Percentiles rank a stretch among this genome's conserved stretches.
phyloP scores from a whole-genome alignment of 495 filamentous ascomycete species.

The Apodospora peruviana region DNA sequence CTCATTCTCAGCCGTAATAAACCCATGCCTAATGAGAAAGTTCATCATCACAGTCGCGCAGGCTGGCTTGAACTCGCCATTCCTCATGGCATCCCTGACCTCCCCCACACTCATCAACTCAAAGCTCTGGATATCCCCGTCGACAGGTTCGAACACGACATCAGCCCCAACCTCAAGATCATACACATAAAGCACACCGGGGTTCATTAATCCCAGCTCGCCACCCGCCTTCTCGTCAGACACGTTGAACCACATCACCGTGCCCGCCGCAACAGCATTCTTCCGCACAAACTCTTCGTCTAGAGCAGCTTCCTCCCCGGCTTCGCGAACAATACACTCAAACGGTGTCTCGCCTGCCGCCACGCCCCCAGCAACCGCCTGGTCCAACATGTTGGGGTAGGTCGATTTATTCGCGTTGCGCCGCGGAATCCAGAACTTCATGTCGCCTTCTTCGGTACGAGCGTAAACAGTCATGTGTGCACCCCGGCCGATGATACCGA shows the following conservation, averaged over 20 bases:
- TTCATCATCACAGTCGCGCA: slow-evolving; percentile 45
- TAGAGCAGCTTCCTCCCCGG: slow-evolving; percentile 50
- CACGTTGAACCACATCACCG: slow-evolving; percentile 36
- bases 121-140: slow-evolving; percentile 51
- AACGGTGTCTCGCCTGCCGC: slow-evolving; percentile 34
- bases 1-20: slow-evolving; percentile 48
- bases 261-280: slow-evolving; percentile 27
- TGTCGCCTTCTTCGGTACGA: slow-evolving; percentile 10
- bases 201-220: slow-evolving; percentile 44
- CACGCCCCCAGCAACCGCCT: slow-evolving; percentile 51
- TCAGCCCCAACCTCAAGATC: slow-evolving; percentile 40
- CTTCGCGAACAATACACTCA: slow-evolving; percentile 48
- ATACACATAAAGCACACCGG: slow-evolving; percentile 44
- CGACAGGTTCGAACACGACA: slow-evolving; percentile 36
- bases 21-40: slow-evolving; percentile 51
- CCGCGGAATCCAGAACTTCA: slow-evolving; percentile 48
- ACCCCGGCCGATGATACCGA: slow-evolving; percentile 45
- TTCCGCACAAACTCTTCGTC: slow-evolving; percentile 22
- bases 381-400: slow-evolving; percentile 50
- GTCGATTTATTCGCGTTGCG: slow-evolving; percentile 41
- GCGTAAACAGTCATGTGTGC: slow-evolving; percentile 48
- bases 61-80: slow-evolving; percentile 50
- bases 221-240: slow-evolving; percentile 36
- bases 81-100: slow-evolving; percentile 35
- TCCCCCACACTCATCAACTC: slow-evolving; percentile 42